Base-by-base conservation (phyloP, 1,284 basidiomycete species). In the Golubevia sp. region DNA sequence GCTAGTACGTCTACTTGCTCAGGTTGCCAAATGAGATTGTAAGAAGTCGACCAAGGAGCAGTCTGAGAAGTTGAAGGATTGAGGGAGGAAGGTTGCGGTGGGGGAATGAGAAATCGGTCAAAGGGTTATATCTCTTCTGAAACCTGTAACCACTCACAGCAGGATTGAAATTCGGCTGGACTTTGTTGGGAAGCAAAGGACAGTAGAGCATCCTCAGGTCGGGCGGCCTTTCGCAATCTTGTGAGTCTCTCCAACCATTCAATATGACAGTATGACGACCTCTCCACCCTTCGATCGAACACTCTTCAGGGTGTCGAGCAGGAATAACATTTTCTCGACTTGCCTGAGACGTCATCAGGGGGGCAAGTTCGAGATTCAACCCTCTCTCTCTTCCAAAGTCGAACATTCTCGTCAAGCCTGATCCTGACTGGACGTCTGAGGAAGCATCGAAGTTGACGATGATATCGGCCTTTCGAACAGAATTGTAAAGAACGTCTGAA, bases 361-460 rank as follows among this genome's bases (percentile, higher is more conserved):
- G n/a, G 38, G 38, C 38, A 18, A 44, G 24, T 6, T 57, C 38
- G 8, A 73, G 58, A 1, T 63, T 49, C 49, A 80, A 58, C 3
- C 66, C 44, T 52, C 71, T 67, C 44, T 81, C 73, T 52, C 64
- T 61, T 8, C 68, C 75, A 63, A 81, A 81, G 49, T 77, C 74
- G 62, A 71, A 67, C 20, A 81, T 63, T 3, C 78, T 69, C 27
- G 60, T 62, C 25, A 77, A 58, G 3, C 75, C 73, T 5, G 77
- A 76, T 15, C 74, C 77, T 7, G 63, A 69, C 67, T 79, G 76
- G 24, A 79, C 75, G 59, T 81, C 77, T 2, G 77, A 79, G 0
- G 77, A 79, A n/a, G 78, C 68, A 62, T 81, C 78, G n/a, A 81
- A 77, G 21, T 75, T 68, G 49, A 79, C 58, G 61, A 81, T 67